Evolutionary conservation across 352 stramenopile species (phyloP), one percentile per base, ranked within the genome.

Genomic region (Phytophthora tentaculata): DNA sequence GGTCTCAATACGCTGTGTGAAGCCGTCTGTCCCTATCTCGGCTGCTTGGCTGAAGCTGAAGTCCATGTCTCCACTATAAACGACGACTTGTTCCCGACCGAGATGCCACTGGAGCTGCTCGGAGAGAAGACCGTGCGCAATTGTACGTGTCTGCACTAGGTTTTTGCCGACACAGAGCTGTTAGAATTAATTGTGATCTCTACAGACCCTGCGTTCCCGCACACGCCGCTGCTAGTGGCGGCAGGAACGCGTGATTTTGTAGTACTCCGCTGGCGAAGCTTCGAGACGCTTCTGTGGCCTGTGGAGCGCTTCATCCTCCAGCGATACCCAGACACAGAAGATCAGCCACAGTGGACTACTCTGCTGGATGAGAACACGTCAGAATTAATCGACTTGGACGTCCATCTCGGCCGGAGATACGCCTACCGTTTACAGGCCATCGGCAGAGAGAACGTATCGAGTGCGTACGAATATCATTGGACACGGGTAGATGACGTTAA

Each of bases 381-480:
- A 23, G 69, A 80, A 22, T 53, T 78, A 12, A 56, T 79, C 39
- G 77, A 85, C 32, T 8, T 69, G 54, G 60, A 66, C 28, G 64
- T 83, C 23, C 57, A 64, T 7, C 48, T 59, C 0, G 71, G 65
- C 32, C 67, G 72, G n/a, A 65, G 67, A 59, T 88, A 88, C 45
- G 67, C 69, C 3, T 88, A 88, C 55, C 77, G 80, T 29, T 50
- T 84, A 1, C 80, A 83, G 41, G 67, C 71, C 10, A 55, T 86
- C 20, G 73, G 65, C 37, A 64, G 53, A 49, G 61, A 49, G 28
- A 77, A 81, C 56, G 69, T 79, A 26, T 68, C 65, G 28, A 88
- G 80, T 35, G 67, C 75, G 12, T 88, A 80, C 60, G 74, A 76
- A 23, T 84, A 84, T 51, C 67, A 84, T 61, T 76, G 62, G 74